Evolutionary conservation across 2,329 filamentous ascomycete species (phyloP), one percentile per base, ranked within the genome.

Genomic region (Epichloe festucae): DNA sequence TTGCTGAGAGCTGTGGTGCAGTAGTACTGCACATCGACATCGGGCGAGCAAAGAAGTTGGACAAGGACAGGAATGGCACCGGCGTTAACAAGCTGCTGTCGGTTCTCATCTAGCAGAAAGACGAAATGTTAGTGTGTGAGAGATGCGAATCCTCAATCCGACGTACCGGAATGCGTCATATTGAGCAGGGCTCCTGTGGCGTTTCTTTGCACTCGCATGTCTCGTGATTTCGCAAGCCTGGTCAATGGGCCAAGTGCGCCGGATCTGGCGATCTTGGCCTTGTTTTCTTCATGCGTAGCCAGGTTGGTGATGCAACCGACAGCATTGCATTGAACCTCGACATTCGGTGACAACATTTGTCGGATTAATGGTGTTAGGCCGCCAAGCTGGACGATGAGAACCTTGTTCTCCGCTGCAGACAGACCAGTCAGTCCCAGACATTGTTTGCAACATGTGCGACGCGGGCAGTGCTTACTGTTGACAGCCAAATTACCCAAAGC

Each of bases 11-110:
- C 93, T 4, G 93, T 98, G 17, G 93, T 98, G 73, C 93, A 98
- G 71, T 98, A 98, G 71, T 98, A 98, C 71, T 98, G 93, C 35
- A 98, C 93, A 65, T 98, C 93, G 58, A 96, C 90, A 63, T 98
- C 93, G 53, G 85, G 74, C 27, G 93, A 97, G 8, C 88, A 89
- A 45, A 98, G 82, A 23, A 98, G 82, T 64, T 96, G 89, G 41
- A 98, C 93, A 27, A 98, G 82, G 8, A 98, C 91, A 5, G 93
- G 93, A 58, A 98, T 96, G n/a, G 93, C 93, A 56, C 91, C 91
- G 45, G 93, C 93, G 59, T 94, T 94, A 58, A 98, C 93, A 31
- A 98, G 84, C 68, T 98, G 90, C 69, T 97, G 89, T 59, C 93
- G 83, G 68, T 98, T 98, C 69, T 98, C 93, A 67, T 97, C 93